Evolutionary conservation across 345 rosid genomes (phyloP), one percentile per base, ranked within the genome.

Genomic region (Hypericum perforatum): DNA sequence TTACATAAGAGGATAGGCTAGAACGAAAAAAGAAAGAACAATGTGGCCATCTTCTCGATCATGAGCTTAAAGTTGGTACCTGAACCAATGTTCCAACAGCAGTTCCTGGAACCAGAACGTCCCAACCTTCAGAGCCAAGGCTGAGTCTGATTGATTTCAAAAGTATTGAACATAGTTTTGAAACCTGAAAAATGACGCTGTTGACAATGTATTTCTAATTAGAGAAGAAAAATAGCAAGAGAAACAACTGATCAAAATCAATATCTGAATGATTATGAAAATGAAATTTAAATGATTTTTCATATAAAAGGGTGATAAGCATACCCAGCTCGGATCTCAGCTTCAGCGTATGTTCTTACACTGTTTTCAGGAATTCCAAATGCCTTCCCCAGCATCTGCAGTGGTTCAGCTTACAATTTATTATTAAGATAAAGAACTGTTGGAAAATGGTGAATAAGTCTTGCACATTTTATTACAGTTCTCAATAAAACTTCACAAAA

Each of bases 301-400:
- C 32, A 43, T 39, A 8, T 55, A 38, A 37, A 42, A 43, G 61
- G 63, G 51, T 63, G 16, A n/a, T 43, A 22, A 51, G 41, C 70
- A 70, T 82, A 88, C 98, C 98, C 95, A 64, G 96, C 86, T 51
- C 98, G 96, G 60, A 92, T 92, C 82, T 92, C 96, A 54, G 98
- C 98, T 75, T 92, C 98, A 49, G 98, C 58, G 61, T 78, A 92
- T 14, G 96, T 92, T 78, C 77, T 83, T 45, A 87, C 76, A 59
- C 82, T 88, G 62, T 88, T 83, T 64, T 76, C 86, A 43, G 95
- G 90, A 60, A 92, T 80, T 46, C 98, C 98, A 64, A 92, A 73
- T 70, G 96, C 98, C 49, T 63, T 81, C 60, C 98, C 98, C 40
- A 92, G 73, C 32, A 79, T 70, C 98, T 91, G 79, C 63, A 74